phyloP scores from a whole-genome alignment of 164 flowering plant species.

The Litsea cubeba region DNA sequence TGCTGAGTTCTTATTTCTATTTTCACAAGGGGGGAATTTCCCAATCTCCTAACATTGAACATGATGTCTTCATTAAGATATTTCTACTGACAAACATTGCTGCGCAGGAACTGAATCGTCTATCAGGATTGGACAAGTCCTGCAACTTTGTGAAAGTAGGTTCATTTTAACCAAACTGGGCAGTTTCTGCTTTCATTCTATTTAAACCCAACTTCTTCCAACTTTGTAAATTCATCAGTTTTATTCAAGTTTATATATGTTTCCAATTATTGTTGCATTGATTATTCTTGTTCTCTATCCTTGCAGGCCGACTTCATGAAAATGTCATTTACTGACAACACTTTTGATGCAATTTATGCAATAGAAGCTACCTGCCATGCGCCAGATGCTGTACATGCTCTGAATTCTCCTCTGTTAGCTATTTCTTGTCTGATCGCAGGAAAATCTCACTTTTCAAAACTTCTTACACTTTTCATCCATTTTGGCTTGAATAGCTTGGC shows the following conservation, averaged over 20 bases:
- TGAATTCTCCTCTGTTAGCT: neutral
- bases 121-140: slow-evolving; percentile 75
- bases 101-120: slow-evolving; percentile 65
- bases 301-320: slow-evolving; percentile 98
- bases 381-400: slow-evolving; percentile 78
- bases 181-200: no score
- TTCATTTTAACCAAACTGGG: no score
- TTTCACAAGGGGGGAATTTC: neutral
- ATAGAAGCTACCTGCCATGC: slow-evolving; percentile 99
- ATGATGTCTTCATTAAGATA: neutral
- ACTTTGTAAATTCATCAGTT: no score
- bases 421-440: neutral
- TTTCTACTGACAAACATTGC: slow-evolving; percentile 3
- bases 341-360: slow-evolving; percentile 92
- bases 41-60: neutral
- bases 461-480: neutral
- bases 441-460: neutral
- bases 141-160: slow-evolving; percentile 82
- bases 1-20: no score
- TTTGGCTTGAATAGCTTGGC: slow-evolving; percentile 47
- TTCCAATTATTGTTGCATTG: neutral
- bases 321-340: slow-evolving; percentile 81
- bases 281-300: neutral
- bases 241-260: neutral
- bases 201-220: no score